Evolutionary conservation across 2,329 filamentous ascomycete species (phyloP), one percentile per base, ranked within the genome.

Genomic region (Penicillium crustosum): DNA sequence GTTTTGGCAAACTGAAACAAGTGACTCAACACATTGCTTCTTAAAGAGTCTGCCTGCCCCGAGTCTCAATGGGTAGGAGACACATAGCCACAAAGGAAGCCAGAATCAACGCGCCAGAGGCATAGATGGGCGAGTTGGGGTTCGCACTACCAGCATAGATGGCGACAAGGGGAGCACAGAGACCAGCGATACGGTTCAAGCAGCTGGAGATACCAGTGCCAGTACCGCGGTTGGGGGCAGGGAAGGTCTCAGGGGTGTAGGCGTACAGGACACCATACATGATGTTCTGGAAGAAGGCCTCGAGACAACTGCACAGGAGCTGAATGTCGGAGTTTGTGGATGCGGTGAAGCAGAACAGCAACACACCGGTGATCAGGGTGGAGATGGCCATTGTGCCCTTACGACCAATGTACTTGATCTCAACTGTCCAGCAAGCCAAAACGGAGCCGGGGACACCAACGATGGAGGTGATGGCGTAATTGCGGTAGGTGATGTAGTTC

Each of bases 391-490:
- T 83, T 2, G 83, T 85, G 15, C 81, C 80, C 67, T 83, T 84
- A 43, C 83, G 80, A 21, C 83, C 82, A 27, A 85, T 66, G 61
- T 80, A 91, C 69, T 88, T 90, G 35, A 86, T 75, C 43, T 89
- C 82, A 55, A 95, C 90, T 1, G 89, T 86, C 67, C 84, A 90
- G 56, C 86, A 88, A 13, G 89, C 91, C 17, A 94, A 77, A 12
- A 94, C 74, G 43, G 87, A 89, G 29, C 91, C 91, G 0, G 90
- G 90, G 1, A 94, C 84, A 41, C 91, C 90, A 47, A 87, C 83
- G 36, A 91, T 78, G 39, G 88, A 90, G 15, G 89, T 90, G 71
- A 95, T 92, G 70, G 87, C 87, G 72, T 92, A 93, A 79, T 91
- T 91, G 62, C 89, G 86, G 77, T 94, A 95, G 36, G 75, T 79